Conservation (phyloP, 2,329 filamentous ascomycete genomes). For the Microsporum canis region DNA sequence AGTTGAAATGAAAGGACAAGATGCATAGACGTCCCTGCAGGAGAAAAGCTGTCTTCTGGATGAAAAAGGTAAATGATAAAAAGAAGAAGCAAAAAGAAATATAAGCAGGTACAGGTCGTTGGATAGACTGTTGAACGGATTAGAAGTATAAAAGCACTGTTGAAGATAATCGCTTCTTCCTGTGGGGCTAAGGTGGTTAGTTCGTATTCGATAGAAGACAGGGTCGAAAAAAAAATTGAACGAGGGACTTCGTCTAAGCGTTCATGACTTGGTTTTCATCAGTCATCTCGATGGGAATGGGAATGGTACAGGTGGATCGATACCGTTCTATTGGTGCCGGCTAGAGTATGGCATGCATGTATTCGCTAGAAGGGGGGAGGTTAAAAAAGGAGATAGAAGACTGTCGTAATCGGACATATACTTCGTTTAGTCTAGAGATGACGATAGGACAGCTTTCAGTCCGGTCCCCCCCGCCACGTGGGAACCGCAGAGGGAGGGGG, state of each 20-base stretch:
- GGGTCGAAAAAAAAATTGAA: neutral
- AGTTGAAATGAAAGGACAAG: neutral
- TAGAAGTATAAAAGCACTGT: neutral
- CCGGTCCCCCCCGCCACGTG: neutral
- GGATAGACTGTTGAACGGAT: neutral
- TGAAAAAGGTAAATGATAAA: neutral
- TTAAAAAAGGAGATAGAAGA: no score
- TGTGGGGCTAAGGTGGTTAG: neutral
- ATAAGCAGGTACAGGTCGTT: neutral
- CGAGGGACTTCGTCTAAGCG: neutral
- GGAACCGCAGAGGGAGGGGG: neutral
- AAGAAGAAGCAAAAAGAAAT: neutral
- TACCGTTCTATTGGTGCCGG: neutral
- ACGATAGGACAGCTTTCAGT: neutral
- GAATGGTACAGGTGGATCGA: neutral
- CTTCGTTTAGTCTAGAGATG: neutral
- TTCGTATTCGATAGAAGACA: neutral
- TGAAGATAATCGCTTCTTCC: neutral
- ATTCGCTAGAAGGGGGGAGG: neutral
- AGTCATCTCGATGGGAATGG: neutral
- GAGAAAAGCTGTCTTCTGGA: neutral
- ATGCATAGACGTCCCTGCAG: no score
- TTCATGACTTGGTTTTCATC: neutral
- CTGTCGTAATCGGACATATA: conserved; percentile 3
- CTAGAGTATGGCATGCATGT: neutral